Percentiles rank a stretch among this genome's conserved stretches.
These are phyloP conservation scores for Suillus alpinus DNA, from an alignment of 768 basidiomycete genomes.

Conservation along the genomic window DNA sequence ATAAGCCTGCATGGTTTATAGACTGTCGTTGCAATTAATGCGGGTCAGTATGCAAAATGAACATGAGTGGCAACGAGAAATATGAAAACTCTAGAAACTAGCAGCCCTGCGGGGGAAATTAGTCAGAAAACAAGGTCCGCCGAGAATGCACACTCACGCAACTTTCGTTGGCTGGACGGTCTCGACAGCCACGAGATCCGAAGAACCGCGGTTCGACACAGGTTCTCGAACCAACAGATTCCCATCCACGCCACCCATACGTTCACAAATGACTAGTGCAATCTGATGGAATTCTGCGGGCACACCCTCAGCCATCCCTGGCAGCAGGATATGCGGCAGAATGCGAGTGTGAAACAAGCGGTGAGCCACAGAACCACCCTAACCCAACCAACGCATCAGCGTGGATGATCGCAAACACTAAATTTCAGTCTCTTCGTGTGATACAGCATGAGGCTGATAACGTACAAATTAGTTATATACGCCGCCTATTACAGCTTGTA, in stretches of 20 bases:
- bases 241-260: slow-evolving; percentile 25
- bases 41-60: neutral
- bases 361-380: slow-evolving; percentile 34
- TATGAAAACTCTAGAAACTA: neutral
- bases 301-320: slow-evolving; percentile 24
- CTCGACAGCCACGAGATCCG: slow-evolving; percentile 6
- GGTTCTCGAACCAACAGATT: slow-evolving; percentile 9
- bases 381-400: neutral
- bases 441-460: slow-evolving; percentile 20
- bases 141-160: slow-evolving; percentile 16
- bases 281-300: slow-evolving; percentile 28
- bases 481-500: slow-evolving; percentile 72
- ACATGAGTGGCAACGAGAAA: no score
- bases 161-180: slow-evolving; percentile 12
- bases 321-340: slow-evolving; percentile 29
- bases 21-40: neutral
- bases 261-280: slow-evolving; percentile 23
- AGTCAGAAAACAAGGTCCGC: neutral
- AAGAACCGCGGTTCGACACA: neutral
- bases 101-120: neutral
- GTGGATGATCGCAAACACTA: slow-evolving; percentile 11
- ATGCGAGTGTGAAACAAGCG: slow-evolving; percentile 32
- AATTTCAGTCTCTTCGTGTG: neutral
- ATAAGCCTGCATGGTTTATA: neutral
- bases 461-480: slow-evolving; percentile 79